These are phyloP conservation scores for Scheffersomyces parashehatae DNA, from an alignment of 1,139 yeast species.

Conservation along the genomic window DNA sequence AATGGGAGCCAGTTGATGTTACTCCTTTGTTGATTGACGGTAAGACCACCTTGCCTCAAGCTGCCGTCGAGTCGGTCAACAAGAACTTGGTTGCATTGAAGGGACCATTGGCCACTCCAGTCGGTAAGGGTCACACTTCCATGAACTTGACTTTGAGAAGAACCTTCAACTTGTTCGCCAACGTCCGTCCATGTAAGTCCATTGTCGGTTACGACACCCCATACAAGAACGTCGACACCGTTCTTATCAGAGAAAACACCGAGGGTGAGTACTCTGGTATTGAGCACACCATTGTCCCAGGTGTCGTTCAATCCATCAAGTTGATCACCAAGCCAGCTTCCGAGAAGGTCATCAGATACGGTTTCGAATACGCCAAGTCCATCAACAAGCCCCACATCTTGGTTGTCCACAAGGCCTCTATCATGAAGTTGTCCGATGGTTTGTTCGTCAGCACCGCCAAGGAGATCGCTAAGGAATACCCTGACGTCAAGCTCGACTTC, in stretches of 20 bases:
- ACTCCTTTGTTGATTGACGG: constrained; percentile 92
- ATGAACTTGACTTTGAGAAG: constrained; percentile 96
- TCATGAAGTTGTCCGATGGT: constrained; percentile 98
- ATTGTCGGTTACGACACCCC: constrained; percentile 94
- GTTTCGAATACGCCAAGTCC: constrained; percentile 92
- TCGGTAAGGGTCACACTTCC: constrained; percentile 98
- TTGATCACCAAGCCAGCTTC: constrained; percentile 95
- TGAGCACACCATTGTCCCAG: constrained; percentile 97
- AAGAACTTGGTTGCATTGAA: constrained; percentile 91
- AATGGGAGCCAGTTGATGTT: constrained; percentile 97
- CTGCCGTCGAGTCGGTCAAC: constrained; percentile 90
- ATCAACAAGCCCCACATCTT: constrained; percentile 86
- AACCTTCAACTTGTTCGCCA: constrained; percentile 93
- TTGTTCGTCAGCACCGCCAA: constrained; percentile 89
- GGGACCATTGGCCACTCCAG: constrained; percentile 98
- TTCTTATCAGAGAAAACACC: constrained; percentile 96
- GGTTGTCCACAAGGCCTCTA: constrained; percentile 97
- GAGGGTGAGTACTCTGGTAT: constrained; percentile 99
- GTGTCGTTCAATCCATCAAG: constrained; percentile 97
- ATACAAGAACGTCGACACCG: constrained; percentile 91
- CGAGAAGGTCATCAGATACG: constrained; percentile 94
- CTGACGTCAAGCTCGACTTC: constrained; percentile 77
- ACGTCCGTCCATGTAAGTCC: constrained; percentile 95
- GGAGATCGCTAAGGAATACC: constrained; percentile 88
- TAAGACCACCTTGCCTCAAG: constrained; percentile 89